A percentile compares a stretch with the other conserved stretches of the same genome.
Conservation (phyloP, 495 filamentous ascomycete genomes). For the Talaromyces borbonicus region DNA sequence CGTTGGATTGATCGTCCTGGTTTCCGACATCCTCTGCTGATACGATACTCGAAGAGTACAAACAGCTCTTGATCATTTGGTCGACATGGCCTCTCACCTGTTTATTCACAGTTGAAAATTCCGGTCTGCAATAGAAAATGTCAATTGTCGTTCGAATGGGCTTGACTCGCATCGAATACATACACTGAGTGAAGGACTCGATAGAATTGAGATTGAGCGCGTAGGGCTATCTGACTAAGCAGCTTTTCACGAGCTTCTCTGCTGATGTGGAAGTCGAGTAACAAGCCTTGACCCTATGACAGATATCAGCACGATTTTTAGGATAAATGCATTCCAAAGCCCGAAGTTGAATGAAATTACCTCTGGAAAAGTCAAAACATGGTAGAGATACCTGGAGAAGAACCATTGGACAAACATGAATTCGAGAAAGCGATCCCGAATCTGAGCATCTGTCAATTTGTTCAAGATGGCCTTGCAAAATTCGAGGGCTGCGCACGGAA, state of each 20-base stretch:
- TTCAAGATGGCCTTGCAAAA: slow-evolving; percentile 72
- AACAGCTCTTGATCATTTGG: slow-evolving; percentile 45
- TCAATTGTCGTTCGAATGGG: slow-evolving; percentile 10
- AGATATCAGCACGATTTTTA: neutral
- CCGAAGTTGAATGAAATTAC: no score
- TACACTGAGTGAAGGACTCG: slow-evolving; percentile 41
- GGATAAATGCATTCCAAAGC: no score
- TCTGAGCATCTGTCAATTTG: slow-evolving; percentile 61
- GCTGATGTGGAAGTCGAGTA: slow-evolving; percentile 83
- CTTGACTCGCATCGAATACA: slow-evolving; percentile 6
- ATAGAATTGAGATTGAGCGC: slow-evolving; percentile 62
- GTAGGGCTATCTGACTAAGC: slow-evolving; percentile 69
- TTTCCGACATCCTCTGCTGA: neutral
- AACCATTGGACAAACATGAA: slow-evolving; percentile 87
- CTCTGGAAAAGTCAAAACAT: slow-evolving; percentile 84
- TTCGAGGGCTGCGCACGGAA: slow-evolving; percentile 74
- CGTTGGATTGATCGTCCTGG: neutral
- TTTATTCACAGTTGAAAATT: slow-evolving; percentile 34
- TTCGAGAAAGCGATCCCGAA: slow-evolving; percentile 57
- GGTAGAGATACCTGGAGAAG: slow-evolving; percentile 76
- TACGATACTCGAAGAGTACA: slow-evolving; percentile 1
- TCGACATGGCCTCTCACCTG: slow-evolving; percentile 66
- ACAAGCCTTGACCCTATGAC: slow-evolving; percentile 65
- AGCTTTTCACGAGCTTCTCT: slow-evolving; percentile 85
- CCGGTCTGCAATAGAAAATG: slow-evolving; percentile 20